Percentiles rank a stretch among this genome's conserved stretches.
phyloP scores from a whole-genome alignment of 257 asterid species.

The Gardenia jasminoides region DNA sequence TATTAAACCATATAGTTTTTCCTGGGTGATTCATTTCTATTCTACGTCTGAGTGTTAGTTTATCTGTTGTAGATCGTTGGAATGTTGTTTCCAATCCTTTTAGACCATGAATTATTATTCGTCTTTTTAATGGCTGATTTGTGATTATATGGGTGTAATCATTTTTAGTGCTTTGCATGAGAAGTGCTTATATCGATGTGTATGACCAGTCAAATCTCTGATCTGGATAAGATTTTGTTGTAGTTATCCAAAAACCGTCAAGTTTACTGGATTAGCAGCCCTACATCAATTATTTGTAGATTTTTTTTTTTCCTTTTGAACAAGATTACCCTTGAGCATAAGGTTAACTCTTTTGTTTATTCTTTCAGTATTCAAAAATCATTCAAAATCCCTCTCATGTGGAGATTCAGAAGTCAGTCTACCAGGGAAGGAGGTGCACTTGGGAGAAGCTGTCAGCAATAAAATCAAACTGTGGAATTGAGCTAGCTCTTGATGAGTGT shows the following conservation, averaged over 20 bases:
- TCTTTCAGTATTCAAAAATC: conserved; percentile 66
- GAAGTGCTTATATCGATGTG: not conserved
- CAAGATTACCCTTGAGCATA: not conserved
- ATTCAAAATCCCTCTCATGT: conserved; percentile 79
- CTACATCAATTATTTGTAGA: not conserved
- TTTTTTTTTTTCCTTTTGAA: too few relatives aligned
- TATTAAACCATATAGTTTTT: not conserved
- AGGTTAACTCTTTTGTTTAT: not conserved
- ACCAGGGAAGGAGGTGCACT: conserved; percentile 91
- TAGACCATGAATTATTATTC: too few relatives aligned
- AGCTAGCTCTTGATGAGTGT: conserved; percentile 88
- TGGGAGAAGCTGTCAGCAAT: conserved; percentile 97
- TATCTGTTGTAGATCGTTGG: not conserved
- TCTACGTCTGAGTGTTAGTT: not conserved
- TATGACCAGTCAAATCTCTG: not conserved
- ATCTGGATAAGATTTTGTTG: not conserved
- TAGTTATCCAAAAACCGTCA: not conserved
- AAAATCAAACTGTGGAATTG: conserved; percentile 93
- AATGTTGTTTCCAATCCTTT: not conserved
- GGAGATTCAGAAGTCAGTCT: conserved; percentile 82
- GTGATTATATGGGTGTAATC: too few relatives aligned
- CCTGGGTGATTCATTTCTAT: not conserved
- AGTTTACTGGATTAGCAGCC: not conserved
- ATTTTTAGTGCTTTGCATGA: not conserved
- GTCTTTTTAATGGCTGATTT: not conserved